Percentiles rank a stretch among this genome's conserved stretches.
These are phyloP conservation scores for Pyronema domesticum DNA, from an alignment of 495 filamentous ascomycete genomes.

Conservation along the genomic window DNA sequence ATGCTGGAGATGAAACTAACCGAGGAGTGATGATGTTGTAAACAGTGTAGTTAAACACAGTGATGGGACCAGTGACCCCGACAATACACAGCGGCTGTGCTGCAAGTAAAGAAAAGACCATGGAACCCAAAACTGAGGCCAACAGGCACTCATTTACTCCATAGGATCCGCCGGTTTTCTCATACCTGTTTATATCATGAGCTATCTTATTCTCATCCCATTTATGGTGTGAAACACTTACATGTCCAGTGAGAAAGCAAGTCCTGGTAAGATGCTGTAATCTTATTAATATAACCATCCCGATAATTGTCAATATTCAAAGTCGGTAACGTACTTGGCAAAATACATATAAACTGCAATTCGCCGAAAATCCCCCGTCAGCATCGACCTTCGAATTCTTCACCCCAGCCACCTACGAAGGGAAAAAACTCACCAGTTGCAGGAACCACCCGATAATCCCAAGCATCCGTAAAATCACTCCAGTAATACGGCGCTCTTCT, in stretches of 20 bases:
- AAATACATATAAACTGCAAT: conserved; percentile 67
- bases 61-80: conserved; percentile 53
- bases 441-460: conserved; percentile 68
- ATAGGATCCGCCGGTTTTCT: conserved; percentile 59
- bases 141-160: conserved; percentile 74
- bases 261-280: conserved; percentile 54
- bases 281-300: conserved; percentile 4
- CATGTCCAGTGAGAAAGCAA: conserved; percentile 78
- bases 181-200: conserved; percentile 25
- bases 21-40: conserved; percentile 57
- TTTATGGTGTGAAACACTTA: conserved; percentile 23
- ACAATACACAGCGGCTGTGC: conserved; percentile 76
- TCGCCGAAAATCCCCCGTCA: background rate
- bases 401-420: background rate
- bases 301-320: conserved; percentile 1
- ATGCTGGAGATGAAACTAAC: conserved; percentile 6
- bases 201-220: background rate
- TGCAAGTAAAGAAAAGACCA: conserved; percentile 57
- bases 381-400: conserved; percentile 1
- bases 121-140: conserved; percentile 56
- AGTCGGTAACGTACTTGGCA: conserved; percentile 45
- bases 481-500: conserved; percentile 55
- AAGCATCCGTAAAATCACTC: conserved; percentile 68
- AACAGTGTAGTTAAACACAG: conserved; percentile 75
- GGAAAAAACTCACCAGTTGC: conserved; percentile 32